Base-by-base conservation (phyloP, 1,284 basidiomycete species). In the Ceratobasidium sp. region DNA sequence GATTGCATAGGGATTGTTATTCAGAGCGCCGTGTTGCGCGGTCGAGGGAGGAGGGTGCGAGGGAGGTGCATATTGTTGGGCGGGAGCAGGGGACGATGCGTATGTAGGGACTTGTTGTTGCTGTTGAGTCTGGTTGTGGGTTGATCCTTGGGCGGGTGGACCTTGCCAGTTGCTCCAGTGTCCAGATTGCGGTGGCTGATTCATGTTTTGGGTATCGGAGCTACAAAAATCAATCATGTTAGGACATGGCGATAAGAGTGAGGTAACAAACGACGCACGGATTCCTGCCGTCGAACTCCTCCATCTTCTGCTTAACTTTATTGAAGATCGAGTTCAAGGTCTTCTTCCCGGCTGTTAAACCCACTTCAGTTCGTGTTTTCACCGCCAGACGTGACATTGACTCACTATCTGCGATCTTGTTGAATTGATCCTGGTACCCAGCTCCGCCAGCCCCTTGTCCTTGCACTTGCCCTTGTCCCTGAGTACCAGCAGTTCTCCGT, bases 221-320 rank as follows among this genome's bases (percentile, higher is more conserved):
- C 67, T 70, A 32, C 18, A 14, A 8, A 46, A 8, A 14, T 38
- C 11, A 11, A 38, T 55, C 35, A 30, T 21, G 13, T 38, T 30
- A 30, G 38, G 16, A 44, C 11, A 2, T 16, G 7, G 43, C 38
- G 6, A 23, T 57, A 8, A 28, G 9, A 13, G 35, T 23, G 16
- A n/a, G 5, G 7, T 14, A 59, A 14, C 11, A 14, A 5, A 49
- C 26, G 13, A 59, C 67, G 18, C 38, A 70, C 67, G 54, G 67
- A 41, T 70, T 28, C 28, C 70, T 38, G 26, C 70, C 74, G 46
- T 93, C 91, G 74, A 88, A 88, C 77, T 93, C 92, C 77, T 90
- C 88, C 76, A 93, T 88, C 85, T 93, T 93, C 9, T 91, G 87
- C 78, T 88, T 92, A 58, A 92, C 90, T 79, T 90, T 93, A 38